Evolutionary conservation across 352 stramenopile genomes (phyloP).

Genomic region (Pelagophyceae sp.): DNA sequence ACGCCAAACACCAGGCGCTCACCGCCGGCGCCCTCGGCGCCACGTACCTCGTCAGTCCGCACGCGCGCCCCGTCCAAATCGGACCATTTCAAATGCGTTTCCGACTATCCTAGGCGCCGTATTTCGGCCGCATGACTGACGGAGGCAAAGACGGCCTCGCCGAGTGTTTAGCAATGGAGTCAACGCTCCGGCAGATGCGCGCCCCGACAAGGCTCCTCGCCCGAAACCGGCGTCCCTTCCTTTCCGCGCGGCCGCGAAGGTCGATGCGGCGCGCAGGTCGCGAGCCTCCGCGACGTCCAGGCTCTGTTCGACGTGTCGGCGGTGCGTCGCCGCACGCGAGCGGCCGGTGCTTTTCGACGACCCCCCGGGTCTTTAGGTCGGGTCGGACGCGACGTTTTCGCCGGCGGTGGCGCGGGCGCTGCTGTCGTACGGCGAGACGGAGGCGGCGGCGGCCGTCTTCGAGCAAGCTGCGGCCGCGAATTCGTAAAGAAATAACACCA

Average conservation of each 20-base stretch:
- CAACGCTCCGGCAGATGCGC: background rate
- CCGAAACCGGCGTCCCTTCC: too few relatives aligned
- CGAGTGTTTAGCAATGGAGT: constrained; percentile 1
- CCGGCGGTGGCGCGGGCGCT: background rate
- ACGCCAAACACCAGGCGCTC: background rate
- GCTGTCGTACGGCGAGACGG: background rate
- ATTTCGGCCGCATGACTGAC: constrained; percentile 16
- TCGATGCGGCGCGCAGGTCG: too few relatives aligned
- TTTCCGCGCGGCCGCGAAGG: too few relatives aligned
- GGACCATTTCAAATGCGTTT: too few relatives aligned
- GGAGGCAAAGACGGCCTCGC: background rate
- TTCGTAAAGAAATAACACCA: too few relatives aligned
- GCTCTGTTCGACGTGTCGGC: background rate
- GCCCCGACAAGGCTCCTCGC: background rate
- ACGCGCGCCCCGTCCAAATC: too few relatives aligned
- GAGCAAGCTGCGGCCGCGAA: too few relatives aligned
- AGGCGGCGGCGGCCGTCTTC: constrained; percentile 20
- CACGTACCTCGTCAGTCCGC: background rate
- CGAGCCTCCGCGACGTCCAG: background rate
- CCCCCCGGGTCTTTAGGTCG: too few relatives aligned
- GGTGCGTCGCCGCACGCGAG: too few relatives aligned
- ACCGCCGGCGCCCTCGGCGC: background rate
- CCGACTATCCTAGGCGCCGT: too few relatives aligned
- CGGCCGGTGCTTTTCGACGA: too few relatives aligned
- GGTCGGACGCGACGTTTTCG: constrained; percentile 11